These are phyloP conservation scores for Alternaria atra DNA, from an alignment of 2,329 filamentous ascomycete genomes.

Conservation along the genomic window DNA sequence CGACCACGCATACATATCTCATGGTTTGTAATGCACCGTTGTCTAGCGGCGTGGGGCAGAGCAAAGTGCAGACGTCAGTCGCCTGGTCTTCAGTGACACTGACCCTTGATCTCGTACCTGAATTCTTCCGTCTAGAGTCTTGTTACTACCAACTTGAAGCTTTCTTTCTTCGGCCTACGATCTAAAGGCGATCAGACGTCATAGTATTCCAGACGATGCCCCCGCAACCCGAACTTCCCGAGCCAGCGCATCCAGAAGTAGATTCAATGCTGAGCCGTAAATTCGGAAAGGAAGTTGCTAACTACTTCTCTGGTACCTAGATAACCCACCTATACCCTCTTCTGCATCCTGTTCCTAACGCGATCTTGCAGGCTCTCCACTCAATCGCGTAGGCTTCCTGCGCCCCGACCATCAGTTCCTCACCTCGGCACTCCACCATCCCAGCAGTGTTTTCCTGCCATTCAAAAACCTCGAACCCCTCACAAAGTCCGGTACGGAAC, in stretches of 20 bases:
- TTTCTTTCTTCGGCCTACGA: not conserved
- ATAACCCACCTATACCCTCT: not conserved
- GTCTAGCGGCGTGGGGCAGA: constrained; percentile 17
- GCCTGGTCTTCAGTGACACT: not conserved
- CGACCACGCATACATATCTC: not conserved
- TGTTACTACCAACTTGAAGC: not conserved
- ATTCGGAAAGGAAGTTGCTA: constrained; percentile 81
- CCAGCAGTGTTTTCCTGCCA: constrained; percentile 75
- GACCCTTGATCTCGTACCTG: not conserved
- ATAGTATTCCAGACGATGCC: constrained; percentile 36
- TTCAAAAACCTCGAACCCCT: constrained; percentile 83
- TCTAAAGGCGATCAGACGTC: not conserved
- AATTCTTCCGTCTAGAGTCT: not conserved
- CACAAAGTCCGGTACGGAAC: constrained; percentile 65
- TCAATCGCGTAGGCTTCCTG: constrained; percentile 83
- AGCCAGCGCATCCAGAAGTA: constrained; percentile 65
- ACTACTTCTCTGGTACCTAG: constrained; percentile 74
- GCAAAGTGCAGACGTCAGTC: constrained; percentile 11
- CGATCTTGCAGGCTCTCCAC: constrained; percentile 65
- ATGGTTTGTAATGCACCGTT: constrained; percentile 14
- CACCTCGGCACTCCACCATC: constrained; percentile 70
- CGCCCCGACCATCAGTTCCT: constrained; percentile 76
- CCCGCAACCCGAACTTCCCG: constrained; percentile 60
- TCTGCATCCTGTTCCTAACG: constrained; percentile 3
- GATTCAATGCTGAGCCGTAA: constrained; percentile 77